These are phyloP conservation scores for Castanea sativa DNA, from an alignment of 306 rosid species.

Conservation along the genomic window DNA sequence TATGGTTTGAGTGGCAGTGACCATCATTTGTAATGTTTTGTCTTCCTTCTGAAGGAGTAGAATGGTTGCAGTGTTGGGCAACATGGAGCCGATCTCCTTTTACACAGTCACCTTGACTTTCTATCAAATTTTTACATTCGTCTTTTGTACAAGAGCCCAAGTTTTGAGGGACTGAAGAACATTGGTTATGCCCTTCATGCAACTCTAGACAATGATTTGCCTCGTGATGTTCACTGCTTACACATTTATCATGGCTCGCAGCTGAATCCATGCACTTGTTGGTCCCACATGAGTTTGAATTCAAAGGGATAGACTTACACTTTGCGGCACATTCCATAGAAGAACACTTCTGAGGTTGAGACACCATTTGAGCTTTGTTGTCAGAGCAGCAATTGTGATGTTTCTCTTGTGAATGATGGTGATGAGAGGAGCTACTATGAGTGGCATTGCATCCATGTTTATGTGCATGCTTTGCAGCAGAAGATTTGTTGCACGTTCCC, in stretches of 20 bases:
- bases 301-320: conserved; percentile 28
- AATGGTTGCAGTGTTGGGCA: conserved; percentile 25
- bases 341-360: conserved; percentile 38
- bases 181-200: conserved; percentile 26
- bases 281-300: conserved; percentile 31
- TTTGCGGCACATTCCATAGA: conserved; percentile 32
- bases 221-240: conserved; percentile 26
- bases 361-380: neutral
- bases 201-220: conserved; percentile 27
- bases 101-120: conserved; percentile 19
- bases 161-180: conserved; percentile 23
- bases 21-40: neutral
- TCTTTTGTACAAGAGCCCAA: conserved; percentile 19
- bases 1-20: conserved; percentile 36
- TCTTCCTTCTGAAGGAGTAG: conserved; percentile 18
- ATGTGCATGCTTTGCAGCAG: conserved; percentile 31
- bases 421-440: conserved; percentile 29
- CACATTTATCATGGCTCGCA: conserved; percentile 26
- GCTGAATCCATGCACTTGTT: conserved; percentile 13
- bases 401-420: conserved; percentile 26
- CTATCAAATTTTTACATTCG: neutral
- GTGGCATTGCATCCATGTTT: conserved; percentile 37
- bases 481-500: conserved; percentile 44
- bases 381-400: conserved; percentile 45
- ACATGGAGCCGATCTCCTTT: conserved; percentile 25